Base-by-base conservation (phyloP, 75 land plant genomes). In the Pseudotsuga menziesii region DNA sequence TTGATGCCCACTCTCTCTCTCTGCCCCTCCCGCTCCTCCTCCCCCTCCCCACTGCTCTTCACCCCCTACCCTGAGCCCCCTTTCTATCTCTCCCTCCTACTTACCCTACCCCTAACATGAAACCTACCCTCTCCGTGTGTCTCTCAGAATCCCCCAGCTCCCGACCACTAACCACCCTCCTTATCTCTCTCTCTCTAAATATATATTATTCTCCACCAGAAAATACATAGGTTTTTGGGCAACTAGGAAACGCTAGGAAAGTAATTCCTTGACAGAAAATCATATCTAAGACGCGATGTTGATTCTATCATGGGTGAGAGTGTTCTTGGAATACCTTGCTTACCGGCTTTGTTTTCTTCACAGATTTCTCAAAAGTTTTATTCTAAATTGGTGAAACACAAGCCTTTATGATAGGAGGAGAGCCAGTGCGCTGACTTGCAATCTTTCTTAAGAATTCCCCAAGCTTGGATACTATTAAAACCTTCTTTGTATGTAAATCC, bases 391-490 rank as follows among this genome's bases (percentile, higher is more conserved):
- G 25, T 73, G 75, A 78, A 75, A 71, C 79, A 57, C 36, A 20
- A 69, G 32, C 4, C 60, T 84, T 83, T 60, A 76, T 27, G 5
- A 67, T 48, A 56, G 81, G 73, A 26, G 63, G 69, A 36, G 83
- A 78, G 11, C 87, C 87, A 61, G 86, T 84, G 26, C 88, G 76
- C 73, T 83, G 81, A 78, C 85, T 91, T 19, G 93, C 93, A 75
- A 78, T 88, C 77, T 86, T 76, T 39, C 87, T 75, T 20, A 91
- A 85, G 54, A 85, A 84, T n/a, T 86, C 91, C 61, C 93, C 93
- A 57, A 91, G 58, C 22, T 86, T 90, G 52, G 85, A 88, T 3
- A 86, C 78, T 57, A 66, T 84, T 23, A 61, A 80, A 57, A 72
- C 57, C 73, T 41, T 75, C 29, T 73, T 70, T 71, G 39, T 32